Conservation (phyloP, 208 protist species). For the Naegleria fowleri region DNA sequence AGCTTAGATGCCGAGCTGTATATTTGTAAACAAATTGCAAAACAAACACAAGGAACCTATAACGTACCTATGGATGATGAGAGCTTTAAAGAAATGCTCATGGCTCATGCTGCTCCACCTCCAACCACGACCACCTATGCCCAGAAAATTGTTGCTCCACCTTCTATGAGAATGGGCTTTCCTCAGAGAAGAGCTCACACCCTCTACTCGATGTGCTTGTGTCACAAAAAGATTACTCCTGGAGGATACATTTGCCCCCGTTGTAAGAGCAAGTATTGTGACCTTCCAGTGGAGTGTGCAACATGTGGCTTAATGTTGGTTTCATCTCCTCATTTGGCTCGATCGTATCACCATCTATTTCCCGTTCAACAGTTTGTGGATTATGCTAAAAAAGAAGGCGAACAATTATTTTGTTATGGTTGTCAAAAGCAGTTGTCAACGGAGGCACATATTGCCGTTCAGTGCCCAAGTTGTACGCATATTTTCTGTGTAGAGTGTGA, state of each 20-base stretch:
- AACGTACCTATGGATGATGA: constrained; percentile 44
- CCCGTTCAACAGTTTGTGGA: constrained; percentile 52
- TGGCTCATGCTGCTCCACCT: constrained; percentile 47
- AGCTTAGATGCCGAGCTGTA: constrained; percentile 50
- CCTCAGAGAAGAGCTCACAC: constrained; percentile 6
- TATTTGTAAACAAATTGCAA: constrained; percentile 45
- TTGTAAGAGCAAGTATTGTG: constrained; percentile 56
- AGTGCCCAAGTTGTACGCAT: constrained; percentile 50
- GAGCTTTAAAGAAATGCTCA: constrained; percentile 46
- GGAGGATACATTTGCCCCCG: constrained; percentile 57
- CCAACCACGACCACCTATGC: constrained; percentile 31
- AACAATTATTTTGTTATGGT: background rate
- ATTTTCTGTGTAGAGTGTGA: constrained; percentile 67
- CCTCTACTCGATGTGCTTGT: background rate
- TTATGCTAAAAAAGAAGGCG: background rate
- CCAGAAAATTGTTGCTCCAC: background rate
- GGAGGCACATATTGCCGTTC: background rate
- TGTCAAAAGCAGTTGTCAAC: constrained; percentile 27
- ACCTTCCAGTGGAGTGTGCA: constrained; percentile 59
- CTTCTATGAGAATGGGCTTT: constrained; percentile 1
- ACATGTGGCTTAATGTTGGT: constrained; percentile 63
- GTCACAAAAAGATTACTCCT: constrained; percentile 41
- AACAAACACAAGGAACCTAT: constrained; percentile 48
- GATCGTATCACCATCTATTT: constrained; percentile 74
- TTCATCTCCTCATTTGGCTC: constrained; percentile 66